phyloP scores from a whole-genome alignment of 2,329 filamentous ascomycete genomes.

The Colletotrichum euphorbiae region DNA sequence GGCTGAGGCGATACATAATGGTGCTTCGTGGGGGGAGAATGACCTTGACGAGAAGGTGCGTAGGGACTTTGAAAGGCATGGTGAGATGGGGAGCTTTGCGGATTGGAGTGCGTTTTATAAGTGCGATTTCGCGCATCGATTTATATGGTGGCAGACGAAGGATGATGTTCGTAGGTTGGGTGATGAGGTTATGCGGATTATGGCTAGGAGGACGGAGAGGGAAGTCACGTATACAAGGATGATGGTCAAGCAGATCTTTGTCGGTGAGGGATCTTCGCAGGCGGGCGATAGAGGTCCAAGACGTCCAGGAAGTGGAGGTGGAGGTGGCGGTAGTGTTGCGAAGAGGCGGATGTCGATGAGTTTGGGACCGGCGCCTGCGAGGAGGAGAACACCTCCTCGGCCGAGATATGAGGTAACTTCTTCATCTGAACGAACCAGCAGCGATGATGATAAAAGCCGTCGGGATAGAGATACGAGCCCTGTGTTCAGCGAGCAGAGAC shows the following conservation, averaged over 20 bases:
- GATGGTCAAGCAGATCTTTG: slow-evolving; percentile 33
- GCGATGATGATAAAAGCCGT: not conserved
- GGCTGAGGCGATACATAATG: slow-evolving; percentile 33
- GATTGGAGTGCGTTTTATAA: slow-evolving; percentile 36
- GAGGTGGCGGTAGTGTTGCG: slow-evolving; percentile 20
- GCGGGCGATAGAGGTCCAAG: not conserved
- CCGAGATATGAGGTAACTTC: slow-evolving; percentile 6
- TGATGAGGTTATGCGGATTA: slow-evolving; percentile 35
- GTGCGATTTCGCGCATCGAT: slow-evolving; percentile 35
- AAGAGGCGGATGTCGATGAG: slow-evolving; percentile 19
- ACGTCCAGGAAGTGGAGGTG: slow-evolving; percentile 19
- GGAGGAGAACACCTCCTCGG: not conserved
- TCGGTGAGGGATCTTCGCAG: not conserved
- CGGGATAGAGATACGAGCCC: not conserved
- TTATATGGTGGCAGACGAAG: slow-evolving; percentile 38
- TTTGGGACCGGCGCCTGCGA: not conserved
- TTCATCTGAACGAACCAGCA: slow-evolving; percentile 5
- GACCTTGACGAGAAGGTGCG: slow-evolving; percentile 37
- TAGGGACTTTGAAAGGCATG: slow-evolving; percentile 31
- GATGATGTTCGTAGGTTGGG: slow-evolving; percentile 31
- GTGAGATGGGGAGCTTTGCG: slow-evolving; percentile 29
- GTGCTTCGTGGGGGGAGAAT: slow-evolving; percentile 28
- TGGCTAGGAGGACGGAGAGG: slow-evolving; percentile 35
- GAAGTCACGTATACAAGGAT: slow-evolving; percentile 34
- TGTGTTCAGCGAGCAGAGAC: not conserved